A percentile compares a stretch with the other conserved stretches of the same genome.
Evolutionary conservation across 192 early-diverging fungal species (phyloP).

Genomic region (Backusella luteola): DNA sequence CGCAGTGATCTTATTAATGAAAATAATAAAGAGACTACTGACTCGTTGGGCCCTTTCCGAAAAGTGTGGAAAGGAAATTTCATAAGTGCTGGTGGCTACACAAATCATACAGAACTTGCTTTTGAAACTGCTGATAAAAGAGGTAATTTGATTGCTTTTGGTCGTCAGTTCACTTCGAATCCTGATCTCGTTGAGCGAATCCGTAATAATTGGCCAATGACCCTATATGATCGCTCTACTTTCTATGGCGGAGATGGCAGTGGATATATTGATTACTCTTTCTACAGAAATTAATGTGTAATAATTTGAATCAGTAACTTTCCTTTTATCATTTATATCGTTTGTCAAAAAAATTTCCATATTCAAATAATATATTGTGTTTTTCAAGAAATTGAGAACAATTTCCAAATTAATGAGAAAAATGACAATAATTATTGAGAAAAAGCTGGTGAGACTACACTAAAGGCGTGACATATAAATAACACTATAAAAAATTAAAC

Average conservation of each 20-base stretch:
- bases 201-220: background rate
- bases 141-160: background rate
- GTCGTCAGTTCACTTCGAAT: constrained; percentile 6
- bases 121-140: constrained; percentile 15
- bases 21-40: background rate
- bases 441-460: too few species aligned
- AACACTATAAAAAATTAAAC: too few species aligned
- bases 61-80: constrained; percentile 20
- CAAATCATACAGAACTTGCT: background rate
- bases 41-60: constrained; percentile 15
- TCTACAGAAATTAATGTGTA: background rate
- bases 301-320: background rate
- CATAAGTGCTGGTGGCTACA: constrained; percentile 27
- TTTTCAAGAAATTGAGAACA: too few species aligned
- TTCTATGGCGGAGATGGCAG: background rate
- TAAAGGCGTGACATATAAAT: too few species aligned
- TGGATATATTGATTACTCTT: constrained; percentile 3
- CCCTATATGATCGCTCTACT: background rate
- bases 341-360: background rate
- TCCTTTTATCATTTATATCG: too few species aligned
- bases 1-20: background rate
- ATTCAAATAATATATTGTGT: background rate
- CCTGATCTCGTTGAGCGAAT: constrained; percentile 6
- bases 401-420: too few species aligned
- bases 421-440: too few species aligned